Conservation (phyloP, 139 green algal genomes). For the Chlamydomonas incerta region DNA sequence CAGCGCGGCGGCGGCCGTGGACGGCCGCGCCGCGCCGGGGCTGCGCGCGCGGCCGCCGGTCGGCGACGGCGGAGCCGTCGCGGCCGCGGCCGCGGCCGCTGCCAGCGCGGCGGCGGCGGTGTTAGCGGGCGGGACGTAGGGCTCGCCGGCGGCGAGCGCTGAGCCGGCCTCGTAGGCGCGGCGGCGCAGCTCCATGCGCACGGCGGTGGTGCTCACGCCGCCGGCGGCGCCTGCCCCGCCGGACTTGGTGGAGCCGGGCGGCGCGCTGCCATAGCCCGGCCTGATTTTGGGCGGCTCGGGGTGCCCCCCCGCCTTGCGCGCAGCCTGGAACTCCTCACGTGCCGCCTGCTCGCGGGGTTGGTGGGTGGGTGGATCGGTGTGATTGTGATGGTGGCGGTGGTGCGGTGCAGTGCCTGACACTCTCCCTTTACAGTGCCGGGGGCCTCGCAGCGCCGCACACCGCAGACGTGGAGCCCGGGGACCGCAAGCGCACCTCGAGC, state of each 20-base stretch:
- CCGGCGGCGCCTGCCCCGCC: not conserved
- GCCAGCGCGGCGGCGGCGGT: not conserved
- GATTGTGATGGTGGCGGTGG: not conserved
- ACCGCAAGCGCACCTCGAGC: slow-evolving; percentile 24
- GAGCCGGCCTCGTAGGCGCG: not conserved
- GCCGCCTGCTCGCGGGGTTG: too few relatives aligned
- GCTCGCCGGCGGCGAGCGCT: too few relatives aligned
- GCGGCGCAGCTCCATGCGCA: slow-evolving; percentile 1
- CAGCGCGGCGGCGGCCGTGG: not conserved
- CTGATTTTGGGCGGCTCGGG: slow-evolving; percentile 1
- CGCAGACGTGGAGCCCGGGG: too few relatives aligned
- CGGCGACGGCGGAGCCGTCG: too few relatives aligned
- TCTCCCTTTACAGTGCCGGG: too few relatives aligned
- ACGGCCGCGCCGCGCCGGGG: not conserved
- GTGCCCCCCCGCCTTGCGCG: not conserved
- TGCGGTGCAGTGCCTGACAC: too few relatives aligned
- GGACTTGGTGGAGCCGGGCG: not conserved
- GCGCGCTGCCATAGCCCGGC: slow-evolving; percentile 1
- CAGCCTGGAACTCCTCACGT: slow-evolving; percentile 7
- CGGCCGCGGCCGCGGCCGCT: not conserved
- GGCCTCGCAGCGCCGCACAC: too few relatives aligned
- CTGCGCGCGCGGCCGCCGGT: not conserved
- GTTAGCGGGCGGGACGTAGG: too few relatives aligned
- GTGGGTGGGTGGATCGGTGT: too few relatives aligned
- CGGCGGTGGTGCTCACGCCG: not conserved